Evolutionary conservation across 805 yeast species (phyloP).

Genomic region (Yarrowia sp.): DNA sequence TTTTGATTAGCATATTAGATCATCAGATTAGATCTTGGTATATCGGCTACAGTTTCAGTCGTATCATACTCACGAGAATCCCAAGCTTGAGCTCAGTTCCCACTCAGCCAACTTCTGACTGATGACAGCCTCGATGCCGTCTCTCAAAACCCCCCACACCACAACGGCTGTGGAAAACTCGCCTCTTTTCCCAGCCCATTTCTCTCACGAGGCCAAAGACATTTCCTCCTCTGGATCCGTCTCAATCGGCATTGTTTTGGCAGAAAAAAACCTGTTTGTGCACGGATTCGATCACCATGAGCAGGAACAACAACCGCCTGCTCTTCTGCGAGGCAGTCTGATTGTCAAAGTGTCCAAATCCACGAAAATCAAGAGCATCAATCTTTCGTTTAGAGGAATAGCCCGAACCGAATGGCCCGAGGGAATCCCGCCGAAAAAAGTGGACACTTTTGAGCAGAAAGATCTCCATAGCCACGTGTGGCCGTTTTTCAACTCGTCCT

Average conservation of each 20-base stretch:
- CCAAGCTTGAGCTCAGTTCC: too few relatives aligned
- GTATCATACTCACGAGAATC: too few relatives aligned
- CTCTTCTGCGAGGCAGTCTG: slow-evolving; percentile 74
- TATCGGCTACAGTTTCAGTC: too few relatives aligned
- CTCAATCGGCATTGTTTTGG: slow-evolving; percentile 67
- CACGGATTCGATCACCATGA: slow-evolving; percentile 77
- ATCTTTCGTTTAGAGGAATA: slow-evolving; percentile 59
- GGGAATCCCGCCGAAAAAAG: slow-evolving; percentile 89
- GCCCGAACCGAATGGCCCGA: slow-evolving; percentile 91
- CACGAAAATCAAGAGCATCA: slow-evolving; percentile 63
- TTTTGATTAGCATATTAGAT: too few relatives aligned
- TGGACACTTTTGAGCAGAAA: slow-evolving; percentile 59
- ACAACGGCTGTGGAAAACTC: slow-evolving; percentile 3
- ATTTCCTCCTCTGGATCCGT: slow-evolving; percentile 58
- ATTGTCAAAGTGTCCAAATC: slow-evolving; percentile 69
- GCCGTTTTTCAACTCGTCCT: slow-evolving; percentile 68
- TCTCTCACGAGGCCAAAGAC: slow-evolving; percentile 42
- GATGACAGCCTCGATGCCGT: not conserved
- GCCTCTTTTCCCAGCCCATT: slow-evolving; percentile 11
- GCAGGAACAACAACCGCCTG: slow-evolving; percentile 33
- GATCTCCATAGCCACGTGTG: slow-evolving; percentile 77
- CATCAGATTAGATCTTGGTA: too few relatives aligned
- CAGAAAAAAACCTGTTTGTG: slow-evolving; percentile 75
- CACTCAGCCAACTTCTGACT: too few relatives aligned
- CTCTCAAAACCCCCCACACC: not conserved